Evolutionary conservation across 164 flowering plant species (phyloP).

Genomic region (Macadamia tetraphylla): DNA sequence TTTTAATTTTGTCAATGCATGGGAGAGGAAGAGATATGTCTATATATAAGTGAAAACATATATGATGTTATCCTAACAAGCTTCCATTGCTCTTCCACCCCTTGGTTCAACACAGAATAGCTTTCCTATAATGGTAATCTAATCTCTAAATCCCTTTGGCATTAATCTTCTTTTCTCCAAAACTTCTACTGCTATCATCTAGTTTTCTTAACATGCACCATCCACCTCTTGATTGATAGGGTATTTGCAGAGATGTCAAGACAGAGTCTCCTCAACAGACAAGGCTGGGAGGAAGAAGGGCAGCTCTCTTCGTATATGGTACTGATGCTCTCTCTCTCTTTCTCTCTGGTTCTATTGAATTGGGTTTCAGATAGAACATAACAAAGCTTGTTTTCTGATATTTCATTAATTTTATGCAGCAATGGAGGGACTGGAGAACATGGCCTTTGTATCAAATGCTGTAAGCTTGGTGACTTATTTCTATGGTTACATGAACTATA

Average conservation of each 20-base stretch:
- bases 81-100: neutral
- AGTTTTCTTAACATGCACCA: neutral
- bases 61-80: neutral
- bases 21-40: constrained; percentile 4
- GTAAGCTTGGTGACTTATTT: constrained; percentile 64
- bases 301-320: constrained; percentile 63
- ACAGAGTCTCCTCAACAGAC: constrained; percentile 15
- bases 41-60: neutral
- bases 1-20: neutral
- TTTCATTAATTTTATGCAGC: constrained; percentile 29
- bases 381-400: neutral
- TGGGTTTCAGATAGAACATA: neutral
- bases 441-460: constrained; percentile 54
- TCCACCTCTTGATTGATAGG: constrained; percentile 19
- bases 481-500: constrained; percentile 65
- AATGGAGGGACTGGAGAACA: constrained; percentile 62
- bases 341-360: neutral
- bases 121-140: constrained; percentile 3
- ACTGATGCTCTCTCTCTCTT: neutral
- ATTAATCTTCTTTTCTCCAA: neutral
- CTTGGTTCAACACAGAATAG: neutral
- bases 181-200: neutral
- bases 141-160: neutral
- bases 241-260: constrained; percentile 27
- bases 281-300: constrained; percentile 52